Conservation (phyloP, 2,329 filamentous ascomycete species). For the Cladophialophora carrionii region DNA sequence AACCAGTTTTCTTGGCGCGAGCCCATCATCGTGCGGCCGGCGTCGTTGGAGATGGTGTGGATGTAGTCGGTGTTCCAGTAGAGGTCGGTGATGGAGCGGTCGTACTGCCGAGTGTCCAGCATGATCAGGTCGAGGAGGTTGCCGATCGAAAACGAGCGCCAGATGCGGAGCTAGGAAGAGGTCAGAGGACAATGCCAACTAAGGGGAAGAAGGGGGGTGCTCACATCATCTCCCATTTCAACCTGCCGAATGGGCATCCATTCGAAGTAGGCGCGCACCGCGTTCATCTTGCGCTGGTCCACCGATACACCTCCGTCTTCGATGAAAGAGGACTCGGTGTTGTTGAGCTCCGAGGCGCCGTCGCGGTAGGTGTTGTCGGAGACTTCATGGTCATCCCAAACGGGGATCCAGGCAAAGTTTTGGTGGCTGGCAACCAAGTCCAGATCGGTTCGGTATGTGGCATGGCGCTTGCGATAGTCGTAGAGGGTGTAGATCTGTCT, state of each 20-base stretch:
- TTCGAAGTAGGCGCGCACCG: constrained; percentile 59
- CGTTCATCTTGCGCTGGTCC: constrained; percentile 74
- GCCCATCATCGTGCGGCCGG: constrained; percentile 71
- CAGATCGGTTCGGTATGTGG: constrained; percentile 63
- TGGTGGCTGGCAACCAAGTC: constrained; percentile 62
- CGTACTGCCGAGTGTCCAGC: constrained; percentile 70
- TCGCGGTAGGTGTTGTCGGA: constrained; percentile 68
- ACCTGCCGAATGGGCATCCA: constrained; percentile 55
- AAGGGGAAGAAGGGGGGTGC: background rate
- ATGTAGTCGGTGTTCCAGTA: constrained; percentile 67
- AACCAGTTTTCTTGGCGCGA: constrained; percentile 75
- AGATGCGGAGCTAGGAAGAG: constrained; percentile 58
- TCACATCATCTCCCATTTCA: constrained; percentile 66
- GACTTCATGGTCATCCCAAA: constrained; percentile 68
- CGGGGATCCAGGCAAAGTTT: constrained; percentile 64
- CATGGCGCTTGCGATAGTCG: constrained; percentile 59
- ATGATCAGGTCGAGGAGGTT: constrained; percentile 69
- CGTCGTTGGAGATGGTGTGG: constrained; percentile 66
- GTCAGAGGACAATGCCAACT: constrained; percentile 32
- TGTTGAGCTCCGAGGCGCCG: constrained; percentile 64
- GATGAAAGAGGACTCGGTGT: constrained; percentile 67
- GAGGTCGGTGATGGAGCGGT: constrained; percentile 64
- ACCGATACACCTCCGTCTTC: constrained; percentile 64
- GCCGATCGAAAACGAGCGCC: constrained; percentile 68
- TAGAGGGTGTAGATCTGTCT: constrained; percentile 53